Evolutionary conservation across 441 rosid genomes (phyloP).

Genomic region (Gossypium davidsonii): DNA sequence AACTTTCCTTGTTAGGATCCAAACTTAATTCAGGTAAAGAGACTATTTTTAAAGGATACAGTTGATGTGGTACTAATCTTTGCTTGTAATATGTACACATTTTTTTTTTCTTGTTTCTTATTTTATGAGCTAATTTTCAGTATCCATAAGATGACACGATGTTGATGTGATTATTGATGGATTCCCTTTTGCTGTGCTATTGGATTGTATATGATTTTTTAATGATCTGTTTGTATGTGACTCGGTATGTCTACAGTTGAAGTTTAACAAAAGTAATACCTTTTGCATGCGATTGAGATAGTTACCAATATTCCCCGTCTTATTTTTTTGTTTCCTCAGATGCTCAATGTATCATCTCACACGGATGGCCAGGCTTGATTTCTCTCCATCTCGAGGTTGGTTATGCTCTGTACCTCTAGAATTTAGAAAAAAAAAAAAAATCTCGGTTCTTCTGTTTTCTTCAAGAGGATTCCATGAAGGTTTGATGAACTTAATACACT

Average conservation of each 20-base stretch:
- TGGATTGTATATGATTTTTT: neutral
- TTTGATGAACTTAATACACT: neutral
- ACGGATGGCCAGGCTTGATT: constrained; percentile 74
- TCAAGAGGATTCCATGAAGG: neutral
- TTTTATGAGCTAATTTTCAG: constrained; percentile 1
- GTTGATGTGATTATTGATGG: neutral
- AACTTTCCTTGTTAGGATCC: constrained; percentile 63
- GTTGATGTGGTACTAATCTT: neutral
- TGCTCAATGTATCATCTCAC: constrained; percentile 53
- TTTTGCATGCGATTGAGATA: neutral
- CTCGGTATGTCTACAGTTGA: neutral
- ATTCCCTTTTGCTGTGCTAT: neutral
- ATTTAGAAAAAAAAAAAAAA: neutral
- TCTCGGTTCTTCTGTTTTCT: neutral
- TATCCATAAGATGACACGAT: neutral
- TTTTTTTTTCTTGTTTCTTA: neutral
- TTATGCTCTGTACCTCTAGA: constrained; percentile 4
- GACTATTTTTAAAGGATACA: constrained; percentile 1
- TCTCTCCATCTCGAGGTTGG: constrained; percentile 65
- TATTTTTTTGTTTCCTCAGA: constrained; percentile 33
- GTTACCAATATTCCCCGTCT: neutral
- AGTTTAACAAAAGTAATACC: neutral
- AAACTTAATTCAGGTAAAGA: constrained; percentile 43
- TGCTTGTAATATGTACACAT: neutral
- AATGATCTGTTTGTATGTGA: neutral